Base-by-base conservation (phyloP, 23 red algal genomes). In the Pyropia yezoensis region DNA sequence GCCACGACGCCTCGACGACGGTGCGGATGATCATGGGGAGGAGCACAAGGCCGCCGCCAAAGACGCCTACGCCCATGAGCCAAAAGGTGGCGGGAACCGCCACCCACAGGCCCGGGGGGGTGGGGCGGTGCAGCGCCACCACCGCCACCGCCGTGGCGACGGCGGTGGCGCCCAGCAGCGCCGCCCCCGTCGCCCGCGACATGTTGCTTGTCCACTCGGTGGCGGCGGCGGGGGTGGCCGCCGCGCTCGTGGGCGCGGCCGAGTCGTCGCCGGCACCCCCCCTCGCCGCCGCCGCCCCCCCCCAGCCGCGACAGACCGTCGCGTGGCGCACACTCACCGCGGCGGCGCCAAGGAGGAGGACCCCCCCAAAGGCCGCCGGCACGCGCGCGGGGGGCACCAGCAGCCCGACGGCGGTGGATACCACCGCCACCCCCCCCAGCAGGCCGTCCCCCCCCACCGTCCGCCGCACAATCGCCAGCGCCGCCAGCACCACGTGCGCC, bases 21-120 rank as follows among this genome's bases (percentile, higher is more conserved):
- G 70, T 66, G 27, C 78, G 65, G 67, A 80, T 33, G 3, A 89
- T 60, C 74, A 89, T 73, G 24, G 85, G 85, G 6, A 89, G 52
- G 52, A 89, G 75, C n/a, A 89, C 66, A 21, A 73, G 28, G 24
- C 85, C 85, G 56, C 85, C 85, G 49, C 85, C 85, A 59, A 89
- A 89, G 17, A 79, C 85, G 33, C 49, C 66, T 14, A 63, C 57
- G 15, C 85, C 75, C 67, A 89, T 80, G 18, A 65, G 66, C 85
- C 85, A 89, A 47, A 80, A 89, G 33, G 77, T 70, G 59, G 69
- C 78, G 33, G 73, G 27, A 3, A 89, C 24, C 7, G n/a, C 27
- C 52, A 21, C 33, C 17, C 69, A 69, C 14, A 85, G 39, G 33
- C 66, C 32, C 18, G 67, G 64, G 1, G 17, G 1, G 18, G 39